Evolutionary conservation across 176 grass and related monocot genomes (phyloP).

Genomic region (Eragrostis nindensis): DNA sequence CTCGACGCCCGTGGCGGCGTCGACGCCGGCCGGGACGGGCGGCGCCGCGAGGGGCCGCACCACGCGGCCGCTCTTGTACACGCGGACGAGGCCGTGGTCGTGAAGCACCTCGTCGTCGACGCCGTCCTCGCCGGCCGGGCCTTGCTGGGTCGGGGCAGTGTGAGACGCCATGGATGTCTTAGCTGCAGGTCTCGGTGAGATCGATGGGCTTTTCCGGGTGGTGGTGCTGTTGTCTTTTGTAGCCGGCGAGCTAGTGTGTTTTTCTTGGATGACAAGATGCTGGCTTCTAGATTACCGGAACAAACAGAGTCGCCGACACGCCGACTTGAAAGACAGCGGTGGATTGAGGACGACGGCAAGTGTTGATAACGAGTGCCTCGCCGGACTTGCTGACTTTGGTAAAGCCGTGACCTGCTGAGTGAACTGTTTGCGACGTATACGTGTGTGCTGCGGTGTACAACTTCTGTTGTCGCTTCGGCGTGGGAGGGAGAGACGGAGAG

Average conservation of each 20-base stretch:
- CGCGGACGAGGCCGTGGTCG: conserved; percentile 13
- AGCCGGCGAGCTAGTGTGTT: neutral
- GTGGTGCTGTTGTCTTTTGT: neutral
- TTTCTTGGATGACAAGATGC: neutral
- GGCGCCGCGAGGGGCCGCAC: conserved; percentile 8
- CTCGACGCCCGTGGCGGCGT: conserved; percentile 13
- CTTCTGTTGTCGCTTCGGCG: neutral
- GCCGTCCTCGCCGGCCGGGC: neutral
- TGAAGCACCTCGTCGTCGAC: conserved; percentile 10
- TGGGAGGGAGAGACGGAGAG: neutral
- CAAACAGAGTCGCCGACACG: neutral
- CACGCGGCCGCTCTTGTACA: conserved; percentile 40
- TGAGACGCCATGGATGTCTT: conserved; percentile 11
- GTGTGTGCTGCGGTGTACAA: neutral
- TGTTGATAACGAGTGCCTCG: neutral
- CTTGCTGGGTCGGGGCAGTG: neutral
- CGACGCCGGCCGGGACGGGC: neutral
- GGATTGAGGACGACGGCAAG: neutral
- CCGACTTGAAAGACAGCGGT: neutral
- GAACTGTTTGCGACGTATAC: neutral
- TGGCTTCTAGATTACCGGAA: neutral
- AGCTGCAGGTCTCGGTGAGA: no score
- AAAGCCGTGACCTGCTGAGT: neutral
- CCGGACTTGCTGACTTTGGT: neutral
- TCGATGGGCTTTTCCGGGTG: neutral